Percentiles rank a stretch among this genome's conserved stretches.
Evolutionary conservation across 1,284 basidiomycete genomes (phyloP).

Genomic region (Rhodotorula mucilaginosa): DNA sequence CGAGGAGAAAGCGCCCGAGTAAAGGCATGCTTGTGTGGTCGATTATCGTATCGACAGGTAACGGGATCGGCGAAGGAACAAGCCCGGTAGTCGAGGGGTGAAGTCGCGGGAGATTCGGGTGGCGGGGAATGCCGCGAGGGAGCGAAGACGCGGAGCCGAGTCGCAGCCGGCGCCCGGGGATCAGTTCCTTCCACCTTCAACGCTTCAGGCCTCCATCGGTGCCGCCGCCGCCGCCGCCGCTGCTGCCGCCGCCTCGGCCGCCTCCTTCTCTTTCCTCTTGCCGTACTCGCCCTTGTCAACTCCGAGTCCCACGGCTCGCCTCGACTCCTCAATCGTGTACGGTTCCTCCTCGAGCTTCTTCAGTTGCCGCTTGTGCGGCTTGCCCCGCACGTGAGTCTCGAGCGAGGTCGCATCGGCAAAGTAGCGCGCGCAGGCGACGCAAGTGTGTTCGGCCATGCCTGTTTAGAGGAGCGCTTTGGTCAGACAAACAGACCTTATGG

Average conservation of each 20-base stretch:
- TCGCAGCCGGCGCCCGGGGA: neutral
- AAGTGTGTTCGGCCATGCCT: conserved; percentile 38
- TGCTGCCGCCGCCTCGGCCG: conserved; percentile 5
- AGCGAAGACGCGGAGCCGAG: no score
- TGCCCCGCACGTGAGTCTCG: conserved; percentile 30
- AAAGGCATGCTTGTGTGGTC: no score
- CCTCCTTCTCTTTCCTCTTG: conserved; percentile 26
- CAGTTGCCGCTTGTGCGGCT: conserved; percentile 37
- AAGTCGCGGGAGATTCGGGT: no score
- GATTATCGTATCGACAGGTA: no score
- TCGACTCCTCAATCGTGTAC: conserved; percentile 37
- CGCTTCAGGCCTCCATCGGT: conserved; percentile 8
- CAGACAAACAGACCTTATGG: neutral
- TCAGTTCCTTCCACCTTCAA: no score
- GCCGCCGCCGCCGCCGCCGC: neutral
- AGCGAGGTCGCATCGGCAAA: conserved; percentile 36
- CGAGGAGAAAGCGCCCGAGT: no score
- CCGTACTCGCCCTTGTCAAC: conserved; percentile 37
- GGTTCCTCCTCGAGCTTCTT: conserved; percentile 40
- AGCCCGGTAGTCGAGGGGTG: no score
- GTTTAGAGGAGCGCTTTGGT: neutral
- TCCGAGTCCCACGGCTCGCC: conserved; percentile 32
- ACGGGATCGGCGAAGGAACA: no score
- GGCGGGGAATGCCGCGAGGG: no score
- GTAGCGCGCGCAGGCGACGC: conserved; percentile 38